Evolutionary conservation across 495 filamentous ascomycete species (phyloP).

Genomic region (Penicillium atrosanguineum): DNA sequence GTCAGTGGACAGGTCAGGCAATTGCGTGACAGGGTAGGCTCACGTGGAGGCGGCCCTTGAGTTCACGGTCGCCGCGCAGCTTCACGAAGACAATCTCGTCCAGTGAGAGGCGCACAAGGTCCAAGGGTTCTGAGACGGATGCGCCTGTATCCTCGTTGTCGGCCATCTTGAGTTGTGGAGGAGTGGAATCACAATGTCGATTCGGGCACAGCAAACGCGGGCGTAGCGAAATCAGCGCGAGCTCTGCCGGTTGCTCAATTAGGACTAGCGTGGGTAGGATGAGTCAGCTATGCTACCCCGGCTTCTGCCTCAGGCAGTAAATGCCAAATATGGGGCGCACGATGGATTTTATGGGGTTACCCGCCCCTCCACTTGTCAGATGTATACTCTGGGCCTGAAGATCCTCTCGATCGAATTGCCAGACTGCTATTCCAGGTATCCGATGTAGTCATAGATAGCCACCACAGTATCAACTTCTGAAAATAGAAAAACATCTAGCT

Average conservation of each 20-base stretch:
- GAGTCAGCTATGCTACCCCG: constrained; percentile 25
- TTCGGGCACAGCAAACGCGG: background rate
- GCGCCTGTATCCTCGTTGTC: constrained; percentile 64
- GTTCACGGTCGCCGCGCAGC: constrained; percentile 88
- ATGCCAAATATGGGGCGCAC: constrained; percentile 6
- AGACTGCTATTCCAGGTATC: background rate
- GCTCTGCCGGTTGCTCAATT: constrained; percentile 16
- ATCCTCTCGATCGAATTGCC: background rate
- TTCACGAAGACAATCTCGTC: constrained; percentile 98
- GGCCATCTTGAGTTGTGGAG: constrained; percentile 53
- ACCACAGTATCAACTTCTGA: background rate
- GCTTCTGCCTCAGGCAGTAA: constrained; percentile 4
- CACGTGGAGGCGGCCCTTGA: constrained; percentile 93
- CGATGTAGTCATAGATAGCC: background rate
- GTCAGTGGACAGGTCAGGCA: constrained; percentile 9
- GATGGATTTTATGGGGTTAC: background rate
- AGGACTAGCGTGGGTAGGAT: constrained; percentile 15
- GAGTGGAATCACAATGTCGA: constrained; percentile 2
- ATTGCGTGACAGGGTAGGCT: constrained; percentile 24
- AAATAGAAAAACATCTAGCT: background rate
- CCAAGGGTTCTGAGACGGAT: constrained; percentile 82
- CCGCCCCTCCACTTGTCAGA: constrained; percentile 1
- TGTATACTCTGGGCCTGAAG: background rate
- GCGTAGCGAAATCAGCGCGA: constrained; percentile 16
- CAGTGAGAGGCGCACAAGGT: constrained; percentile 88